Base-by-base conservation (phyloP, 2,329 filamentous ascomycete species). In the Aschersonia sp. region DNA sequence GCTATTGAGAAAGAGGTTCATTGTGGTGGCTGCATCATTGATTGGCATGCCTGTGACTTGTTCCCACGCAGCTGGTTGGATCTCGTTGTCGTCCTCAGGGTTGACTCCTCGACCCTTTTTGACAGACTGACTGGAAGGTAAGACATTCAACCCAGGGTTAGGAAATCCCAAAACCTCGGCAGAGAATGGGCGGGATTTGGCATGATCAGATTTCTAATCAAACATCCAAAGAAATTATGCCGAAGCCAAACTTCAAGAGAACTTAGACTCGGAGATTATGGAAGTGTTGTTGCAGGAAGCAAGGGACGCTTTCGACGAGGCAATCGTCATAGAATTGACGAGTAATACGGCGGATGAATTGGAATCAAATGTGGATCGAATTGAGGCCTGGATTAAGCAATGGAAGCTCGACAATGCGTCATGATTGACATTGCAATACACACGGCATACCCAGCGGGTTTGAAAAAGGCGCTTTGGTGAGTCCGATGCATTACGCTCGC, bases 41-140 rank as follows among this genome's bases (percentile, higher is more conserved):
- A 98, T 68, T 98, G 92, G 90, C 92, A 98, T 66, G 90, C 89
- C 2, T 97, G 90, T 68, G 92, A 97, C 58, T 68, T 97, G 29
- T 97, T 97, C 60, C 92, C 92, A 2, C 81, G 84, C 61, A 84
- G 84, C 59, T 94, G 89, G 87, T 84, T 98, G 59, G 92, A 98
- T 62, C 76, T 98, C 2, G 89, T 98, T 1, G 84, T 97, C 5
- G 92, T 98, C 48, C 66, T 98, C 52, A 76, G 92, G 43, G 87
- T 85, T 48, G 81, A 92, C 56, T 88, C 87, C 14, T 79, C 77
- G 22, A 70, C 83, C 11, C 74, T 95, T 3, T 97, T 92, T 61
- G 92, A 98, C 63, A 78, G 92, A 47, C 67, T 98, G 47, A 78
- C 76, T 47, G 76, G 77, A 41, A 77, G 89, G 83, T 85, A 65